Base-by-base conservation (phyloP, 2,329 filamentous ascomycete genomes). In the Boeremia lycopersici region DNA sequence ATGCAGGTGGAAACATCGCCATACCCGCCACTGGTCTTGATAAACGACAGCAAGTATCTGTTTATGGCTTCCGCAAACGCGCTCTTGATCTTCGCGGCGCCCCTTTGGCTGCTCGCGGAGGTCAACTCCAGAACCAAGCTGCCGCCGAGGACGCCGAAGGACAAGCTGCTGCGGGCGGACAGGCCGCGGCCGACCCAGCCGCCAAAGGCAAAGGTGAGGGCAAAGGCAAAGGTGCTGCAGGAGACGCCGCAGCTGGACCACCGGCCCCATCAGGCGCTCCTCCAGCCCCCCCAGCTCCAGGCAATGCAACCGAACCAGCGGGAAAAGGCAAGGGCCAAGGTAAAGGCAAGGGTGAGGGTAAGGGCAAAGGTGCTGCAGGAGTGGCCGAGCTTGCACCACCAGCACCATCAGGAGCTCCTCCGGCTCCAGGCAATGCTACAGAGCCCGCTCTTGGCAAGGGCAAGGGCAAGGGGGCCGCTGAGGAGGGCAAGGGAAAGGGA, bases 21-120 rank as follows among this genome's bases (percentile, higher is more conserved):
- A 57, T 65, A 30, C 60, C 69, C 7, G 53, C 54, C 28, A 61
- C 62, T 30, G 65, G 48, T 60, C 40, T 57, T 7, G 40, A 49
- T 15, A 43, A 42, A 39, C 43, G 54, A 23, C 53, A 56, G 43
- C 48, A 50, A 30, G 19, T 42, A 1, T 55, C 52, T 9, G 52
- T 50, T 13, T 50, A 41, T 9, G 52, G 52, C 15, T 42, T 71
- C 53, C 58, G 54, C 53, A 70, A 69, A 57, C 61, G 60, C 38
- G 60, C 67, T 26, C 52, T 70, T n/a, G 54, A 62, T 39, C 59
- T 73, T 45, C 69, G 68, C 25, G 55, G 64, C 60, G 64, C 64
- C 48, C 61, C 68, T 17, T 26, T 71, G 26, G 56, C 51, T 29
- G 57, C 60, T 48, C 65, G 65, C 35, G 53, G 64, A 53, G 33